phyloP scores from a whole-genome alignment of 139 green algal species.

The Chlorella sp. region DNA sequence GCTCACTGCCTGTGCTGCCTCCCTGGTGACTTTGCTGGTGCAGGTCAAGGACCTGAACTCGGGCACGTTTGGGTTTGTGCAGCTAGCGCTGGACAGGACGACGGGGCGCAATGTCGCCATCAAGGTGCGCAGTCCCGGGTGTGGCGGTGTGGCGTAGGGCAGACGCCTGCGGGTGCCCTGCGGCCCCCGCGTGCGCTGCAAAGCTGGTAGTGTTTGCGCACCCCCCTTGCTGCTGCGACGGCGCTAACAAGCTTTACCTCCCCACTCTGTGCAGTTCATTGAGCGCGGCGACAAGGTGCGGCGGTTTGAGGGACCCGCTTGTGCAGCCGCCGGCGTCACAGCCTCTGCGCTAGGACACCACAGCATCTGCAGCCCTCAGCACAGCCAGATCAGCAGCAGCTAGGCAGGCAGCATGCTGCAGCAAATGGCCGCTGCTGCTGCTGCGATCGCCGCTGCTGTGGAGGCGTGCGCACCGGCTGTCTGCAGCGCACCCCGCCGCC shows the following conservation, averaged over 20 bases:
- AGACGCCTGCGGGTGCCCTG: not conserved
- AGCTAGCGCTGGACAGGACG: slow-evolving; percentile 71
- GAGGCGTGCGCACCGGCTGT: not conserved
- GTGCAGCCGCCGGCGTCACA: too few species aligned
- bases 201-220: too few species aligned
- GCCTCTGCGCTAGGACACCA: too few species aligned
- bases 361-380: too few species aligned
- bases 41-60: slow-evolving; percentile 65
- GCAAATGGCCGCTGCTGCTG: not conserved
- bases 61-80: slow-evolving; percentile 92
- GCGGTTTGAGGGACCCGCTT: not conserved
- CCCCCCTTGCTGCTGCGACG: too few species aligned
- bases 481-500: not conserved
- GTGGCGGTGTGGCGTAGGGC: too few species aligned
- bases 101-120: slow-evolving; percentile 80
- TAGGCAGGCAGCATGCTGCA: not conserved
- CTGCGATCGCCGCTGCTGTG: not conserved
- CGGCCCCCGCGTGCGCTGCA: too few species aligned
- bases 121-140: slow-evolving; percentile 52
- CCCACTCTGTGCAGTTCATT: slow-evolving; percentile 57
- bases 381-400: too few species aligned
- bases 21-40: too few species aligned
- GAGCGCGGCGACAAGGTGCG: slow-evolving; percentile 75
- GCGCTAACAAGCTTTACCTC: too few species aligned
- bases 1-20: not conserved